Evolutionary conservation across 2,329 filamentous ascomycete genomes (phyloP).

Genomic region (Botryosphaeria dothidea): DNA sequence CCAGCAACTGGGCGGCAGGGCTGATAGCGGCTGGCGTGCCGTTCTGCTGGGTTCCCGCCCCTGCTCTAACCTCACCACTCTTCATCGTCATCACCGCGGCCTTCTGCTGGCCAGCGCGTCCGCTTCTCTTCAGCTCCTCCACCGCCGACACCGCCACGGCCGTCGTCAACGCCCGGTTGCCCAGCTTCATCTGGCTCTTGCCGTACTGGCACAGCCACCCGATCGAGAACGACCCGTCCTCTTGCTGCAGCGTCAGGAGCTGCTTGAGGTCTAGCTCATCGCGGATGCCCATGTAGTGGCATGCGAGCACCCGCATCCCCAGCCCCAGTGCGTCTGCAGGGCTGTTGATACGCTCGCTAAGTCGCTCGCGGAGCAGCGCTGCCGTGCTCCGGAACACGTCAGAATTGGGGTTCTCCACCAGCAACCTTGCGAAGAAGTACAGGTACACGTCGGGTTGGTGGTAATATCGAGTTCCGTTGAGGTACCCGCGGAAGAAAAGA

Average conservation of each 20-base stretch:
- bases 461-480: slow-evolving; percentile 37
- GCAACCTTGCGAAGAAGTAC: slow-evolving; percentile 30
- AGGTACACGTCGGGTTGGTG: slow-evolving; percentile 34
- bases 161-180: slow-evolving; percentile 26
- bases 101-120: not conserved
- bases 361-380: slow-evolving; percentile 25
- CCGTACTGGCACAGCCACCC: slow-evolving; percentile 28
- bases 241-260: slow-evolving; percentile 31
- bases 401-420: slow-evolving; percentile 25
- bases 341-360: slow-evolving; percentile 29
- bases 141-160: slow-evolving; percentile 29
- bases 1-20: not conserved
- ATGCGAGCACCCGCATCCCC: slow-evolving; percentile 32
- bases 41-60: not conserved
- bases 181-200: slow-evolving; percentile 23
- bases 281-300: slow-evolving; percentile 27
- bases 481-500: slow-evolving; percentile 28
- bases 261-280: slow-evolving; percentile 21
- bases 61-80: not conserved
- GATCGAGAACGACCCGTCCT: slow-evolving; percentile 39
- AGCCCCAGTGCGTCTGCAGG: slow-evolving; percentile 29
- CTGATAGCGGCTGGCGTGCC: not conserved
- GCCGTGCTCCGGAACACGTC: slow-evolving; percentile 27
- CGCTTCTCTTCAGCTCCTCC: not conserved
- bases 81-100: not conserved